A percentile compares a stretch with the other conserved stretches of the same genome.
Evolutionary conservation across 2,329 filamentous ascomycete genomes (phyloP).

Genomic region (Neurospora sp.): DNA sequence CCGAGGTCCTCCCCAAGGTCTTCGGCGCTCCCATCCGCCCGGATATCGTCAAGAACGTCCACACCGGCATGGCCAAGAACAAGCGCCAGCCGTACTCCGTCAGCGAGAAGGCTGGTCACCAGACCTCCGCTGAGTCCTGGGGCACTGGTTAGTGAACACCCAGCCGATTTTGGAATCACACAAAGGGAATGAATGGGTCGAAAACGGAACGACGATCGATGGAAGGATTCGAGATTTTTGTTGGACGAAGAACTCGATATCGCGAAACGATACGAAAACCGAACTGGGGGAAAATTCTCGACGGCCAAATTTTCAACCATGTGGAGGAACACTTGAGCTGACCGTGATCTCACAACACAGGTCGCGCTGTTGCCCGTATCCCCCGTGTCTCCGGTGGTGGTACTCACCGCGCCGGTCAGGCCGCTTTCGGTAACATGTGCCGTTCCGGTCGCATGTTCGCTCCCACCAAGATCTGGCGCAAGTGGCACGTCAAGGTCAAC

Average conservation of each 20-base stretch:
- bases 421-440: slow-evolving; percentile 99
- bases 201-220: background rate
- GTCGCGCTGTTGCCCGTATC: slow-evolving; percentile 99
- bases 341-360: slow-evolving; percentile 34
- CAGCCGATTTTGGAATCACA: slow-evolving; percentile 3
- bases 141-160: slow-evolving; percentile 18
- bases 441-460: slow-evolving; percentile 99
- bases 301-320: background rate
- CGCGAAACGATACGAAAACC: background rate
- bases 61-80: slow-evolving; percentile 99
- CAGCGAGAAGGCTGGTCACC: slow-evolving; percentile 99
- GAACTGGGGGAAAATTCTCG: background rate
- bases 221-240: background rate
- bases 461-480: slow-evolving; percentile 99
- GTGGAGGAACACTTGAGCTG: slow-evolving; percentile 2
- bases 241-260: background rate
- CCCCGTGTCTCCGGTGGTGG: slow-evolving; percentile 99
- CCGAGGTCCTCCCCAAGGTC: slow-evolving; percentile 89
- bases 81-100: slow-evolving; percentile 99
- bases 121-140: slow-evolving; percentile 99
- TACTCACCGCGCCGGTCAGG: slow-evolving; percentile 99
- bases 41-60: slow-evolving; percentile 97
- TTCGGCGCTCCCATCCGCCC: slow-evolving; percentile 96
- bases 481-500: slow-evolving; percentile 99
- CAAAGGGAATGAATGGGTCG: background rate